Evolutionary conservation across 1,284 basidiomycete genomes (phyloP), one percentile per base, ranked within the genome.

Genomic region (Kwoniella shivajii): DNA sequence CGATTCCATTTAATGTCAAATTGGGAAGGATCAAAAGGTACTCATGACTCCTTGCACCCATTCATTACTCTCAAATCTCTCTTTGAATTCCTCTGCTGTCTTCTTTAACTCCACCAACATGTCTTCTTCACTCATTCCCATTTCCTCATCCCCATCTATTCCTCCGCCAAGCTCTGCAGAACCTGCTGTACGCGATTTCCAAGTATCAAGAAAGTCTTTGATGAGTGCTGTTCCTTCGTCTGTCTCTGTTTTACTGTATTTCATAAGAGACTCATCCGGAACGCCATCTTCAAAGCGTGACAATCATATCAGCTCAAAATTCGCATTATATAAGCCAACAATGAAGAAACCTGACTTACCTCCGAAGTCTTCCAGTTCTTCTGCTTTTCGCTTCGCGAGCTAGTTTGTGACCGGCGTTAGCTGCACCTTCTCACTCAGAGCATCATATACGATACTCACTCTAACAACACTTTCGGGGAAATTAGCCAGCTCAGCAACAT

Each of bases 381-480:
- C 91, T 0, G 95, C 95, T 73, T 98, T 99, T 44, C 88, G 84
- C 77, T 91, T 92, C 4, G 96, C 96, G 49, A 96, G 84, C 90
- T 94, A 67, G 4, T 39, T n/a, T 7, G 14, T 33, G 26, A 50
- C 57, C 7, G 4, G 26, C 16, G 44, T 52, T 29, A 20, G 39
- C 33, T 36, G 20, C 46, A 34, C 16, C 6, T 36, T 30, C 36
- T 27, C 39, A 56, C 22, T 13, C 31, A 51, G 42, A 11, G 22
- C n/a, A 22, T 27, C 26, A 13, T 31, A 49, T 29, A 44, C 31
- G 34, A 22, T 10, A 66, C 80, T 64, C 47, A 93, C 90, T 81
- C 88, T 90, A 59, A 98, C 86, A 4, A 99, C 94, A 60, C 86
- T 88, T 54, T 94, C 89, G 0, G 95, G 96, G 78, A 99, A 99